These are phyloP conservation scores for Nigrospora sphaerica DNA, from an alignment of 2,329 filamentous ascomycete genomes.

Conservation along the genomic window DNA sequence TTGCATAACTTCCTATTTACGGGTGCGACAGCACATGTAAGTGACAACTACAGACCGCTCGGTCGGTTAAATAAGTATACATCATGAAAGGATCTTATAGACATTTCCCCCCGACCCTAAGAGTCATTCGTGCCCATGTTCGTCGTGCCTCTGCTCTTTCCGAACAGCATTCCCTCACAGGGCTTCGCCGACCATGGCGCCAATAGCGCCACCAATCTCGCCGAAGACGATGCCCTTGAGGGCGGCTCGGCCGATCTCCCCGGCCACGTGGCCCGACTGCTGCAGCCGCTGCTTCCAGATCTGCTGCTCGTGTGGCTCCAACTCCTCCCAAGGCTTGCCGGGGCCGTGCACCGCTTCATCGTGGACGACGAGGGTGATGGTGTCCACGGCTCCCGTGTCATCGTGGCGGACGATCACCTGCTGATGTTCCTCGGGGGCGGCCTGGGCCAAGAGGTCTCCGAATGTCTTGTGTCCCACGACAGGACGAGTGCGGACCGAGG, in stretches of 20 bases:
- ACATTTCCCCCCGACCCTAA: no score
- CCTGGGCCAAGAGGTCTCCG: slow-evolving; percentile 26
- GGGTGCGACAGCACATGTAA: no score
- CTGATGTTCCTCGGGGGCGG: slow-evolving; percentile 21
- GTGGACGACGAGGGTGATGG: slow-evolving; percentile 29
- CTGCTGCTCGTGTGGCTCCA: slow-evolving; percentile 54
- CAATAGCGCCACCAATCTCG: slow-evolving; percentile 58
- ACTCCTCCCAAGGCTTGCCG: slow-evolving; percentile 64
- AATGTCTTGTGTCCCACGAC: slow-evolving; percentile 12
- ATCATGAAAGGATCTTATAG: no score
- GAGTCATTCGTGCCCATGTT: no score
- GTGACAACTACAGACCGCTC: no score
- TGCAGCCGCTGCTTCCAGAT: slow-evolving; percentile 64
- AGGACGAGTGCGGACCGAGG: no score
- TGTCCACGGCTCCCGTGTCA: slow-evolving; percentile 13
- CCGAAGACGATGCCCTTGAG: slow-evolving; percentile 74
- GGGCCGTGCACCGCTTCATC: slow-evolving; percentile 38
- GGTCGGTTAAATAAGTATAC: no score
- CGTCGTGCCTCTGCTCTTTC: no score
- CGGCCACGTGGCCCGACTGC: slow-evolving; percentile 71
- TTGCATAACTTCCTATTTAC: no score
- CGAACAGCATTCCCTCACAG: slow-evolving; percentile 13
- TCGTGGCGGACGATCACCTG: slow-evolving; percentile 29
- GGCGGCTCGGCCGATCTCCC: slow-evolving; percentile 68
- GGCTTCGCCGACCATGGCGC: slow-evolving; percentile 37